Percentiles rank a stretch among this genome's conserved stretches.
Evolutionary conservation across 2,329 filamentous ascomycete genomes (phyloP).

Genomic region (Periconia sp.): DNA sequence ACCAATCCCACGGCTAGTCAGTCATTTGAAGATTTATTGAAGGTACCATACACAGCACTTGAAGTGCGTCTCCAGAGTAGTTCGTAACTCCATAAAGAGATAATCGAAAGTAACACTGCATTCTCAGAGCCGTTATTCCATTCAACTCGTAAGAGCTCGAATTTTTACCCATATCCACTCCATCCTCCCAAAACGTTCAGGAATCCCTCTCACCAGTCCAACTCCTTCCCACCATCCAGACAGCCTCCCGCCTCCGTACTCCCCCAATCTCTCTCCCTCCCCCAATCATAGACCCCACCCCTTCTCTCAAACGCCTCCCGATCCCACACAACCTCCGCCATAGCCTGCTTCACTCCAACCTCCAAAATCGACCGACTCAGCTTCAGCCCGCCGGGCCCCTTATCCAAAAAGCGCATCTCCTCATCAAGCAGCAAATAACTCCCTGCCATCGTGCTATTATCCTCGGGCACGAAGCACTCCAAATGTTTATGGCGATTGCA

Average conservation of each 20-base stretch:
- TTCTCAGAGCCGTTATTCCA: no score
- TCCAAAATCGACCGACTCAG: constrained; percentile 43
- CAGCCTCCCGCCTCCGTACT: neutral
- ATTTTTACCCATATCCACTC: no score
- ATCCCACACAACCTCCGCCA: constrained; percentile 52
- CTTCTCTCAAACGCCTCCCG: constrained; percentile 47
- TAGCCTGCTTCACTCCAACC: constrained; percentile 50
- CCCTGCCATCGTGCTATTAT: constrained; percentile 51
- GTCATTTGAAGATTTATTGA: no score
- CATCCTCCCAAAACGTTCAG: no score
- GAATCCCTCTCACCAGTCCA: neutral
- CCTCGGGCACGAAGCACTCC: constrained; percentile 51
- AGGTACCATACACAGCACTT: no score
- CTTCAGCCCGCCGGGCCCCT: constrained; percentile 33
- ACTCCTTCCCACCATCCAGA: neutral
- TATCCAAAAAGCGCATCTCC: constrained; percentile 54
- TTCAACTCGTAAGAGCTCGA: no score
- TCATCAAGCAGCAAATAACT: constrained; percentile 49
- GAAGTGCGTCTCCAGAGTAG: no score
- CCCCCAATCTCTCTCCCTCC: constrained; percentile 4
- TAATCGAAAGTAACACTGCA: no score
- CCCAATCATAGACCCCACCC: constrained; percentile 56
- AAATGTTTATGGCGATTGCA: constrained; percentile 44
- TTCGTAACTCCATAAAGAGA: no score
- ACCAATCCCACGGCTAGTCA: no score